Base-by-base conservation (phyloP, 768 basidiomycete species). In the Lepiota venenata region DNA sequence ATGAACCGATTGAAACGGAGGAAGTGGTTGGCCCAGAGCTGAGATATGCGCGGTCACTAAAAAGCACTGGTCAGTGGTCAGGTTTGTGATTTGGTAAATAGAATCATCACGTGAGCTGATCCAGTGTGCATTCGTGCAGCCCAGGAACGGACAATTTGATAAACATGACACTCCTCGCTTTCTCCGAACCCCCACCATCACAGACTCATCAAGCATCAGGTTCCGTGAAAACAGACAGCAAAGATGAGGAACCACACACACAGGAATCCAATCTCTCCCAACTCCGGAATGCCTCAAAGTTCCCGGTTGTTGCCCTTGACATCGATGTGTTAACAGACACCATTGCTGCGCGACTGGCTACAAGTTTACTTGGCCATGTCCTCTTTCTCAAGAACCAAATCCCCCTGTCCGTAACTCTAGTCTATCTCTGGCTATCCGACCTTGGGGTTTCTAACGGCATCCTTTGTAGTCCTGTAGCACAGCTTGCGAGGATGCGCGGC, bases 361-460 rank as follows among this genome's bases (percentile, higher is more conserved):
- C 75, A 11, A 80, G 78, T 55, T 66, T 90, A 22, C 69, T 92
- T 0, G 82, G 82, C 0, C 88, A 91, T 63, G 76, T 90, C 2
- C 65, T 91, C 15, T 92, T 88, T 63, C 70, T 91, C 52, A 92
- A 91, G 65, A 85, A 79, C 58, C 89, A 91, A 60, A 74, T 91
- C 0, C 89, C 88, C 1, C 83, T 91, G 88, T 91, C 61, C 69
- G 88, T 78, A 18, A 16, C 18, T 39, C n/a, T 18, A 27, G 18
- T n/a, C 35, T 2, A 16, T 0, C 27, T 8, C 2, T 9, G 10
- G 32, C 27, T 12, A 25, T 8, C 22, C 25, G n/a, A 27, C 38
- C 16, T 5, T 10, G 22, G 15, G 14, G 22, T 39, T 21, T 14
- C 40, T 25, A 43, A 27, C 4, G 14, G 20, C n/a, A 37, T 35